phyloP scores from a whole-genome alignment of 257 asterid species.

The Capsicum chinense region DNA sequence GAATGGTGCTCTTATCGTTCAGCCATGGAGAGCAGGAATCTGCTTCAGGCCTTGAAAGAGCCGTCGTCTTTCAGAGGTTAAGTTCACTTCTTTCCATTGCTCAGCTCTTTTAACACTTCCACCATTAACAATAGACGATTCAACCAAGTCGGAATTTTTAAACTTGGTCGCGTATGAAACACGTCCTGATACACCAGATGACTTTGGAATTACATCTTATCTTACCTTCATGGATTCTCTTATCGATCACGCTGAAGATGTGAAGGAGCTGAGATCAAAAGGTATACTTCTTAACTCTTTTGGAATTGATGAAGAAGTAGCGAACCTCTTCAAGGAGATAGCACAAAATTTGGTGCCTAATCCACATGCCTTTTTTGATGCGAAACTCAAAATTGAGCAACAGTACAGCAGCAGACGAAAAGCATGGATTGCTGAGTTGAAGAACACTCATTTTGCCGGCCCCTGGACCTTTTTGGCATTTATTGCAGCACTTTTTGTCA shows the following conservation, averaged over 20 bases:
- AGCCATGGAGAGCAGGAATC: constrained; percentile 30
- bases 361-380: background rate
- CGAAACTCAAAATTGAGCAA: constrained; percentile 10
- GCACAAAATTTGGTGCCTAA: constrained; percentile 30
- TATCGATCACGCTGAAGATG: constrained; percentile 29
- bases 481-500: constrained; percentile 23
- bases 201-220: constrained; percentile 26
- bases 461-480: constrained; percentile 31
- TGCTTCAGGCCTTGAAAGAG: background rate
- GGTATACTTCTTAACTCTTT: constrained; percentile 26
- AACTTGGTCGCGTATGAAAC: constrained; percentile 34
- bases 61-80: background rate
- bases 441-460: background rate
- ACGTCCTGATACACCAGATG: constrained; percentile 18
- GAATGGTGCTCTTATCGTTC: constrained; percentile 29
- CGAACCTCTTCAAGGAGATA: constrained; percentile 29
- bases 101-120: constrained; percentile 22
- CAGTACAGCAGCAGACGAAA: background rate
- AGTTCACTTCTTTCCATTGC: background rate
- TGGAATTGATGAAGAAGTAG: constrained; percentile 35
- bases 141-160: constrained; percentile 16
- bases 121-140: constrained; percentile 26
- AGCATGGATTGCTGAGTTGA: constrained; percentile 27
- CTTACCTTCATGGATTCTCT: constrained; percentile 28
- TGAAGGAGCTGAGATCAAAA: constrained; percentile 25